phyloP scores from a whole-genome alignment of 768 basidiomycete species.

The Mycena albidolilacea region DNA sequence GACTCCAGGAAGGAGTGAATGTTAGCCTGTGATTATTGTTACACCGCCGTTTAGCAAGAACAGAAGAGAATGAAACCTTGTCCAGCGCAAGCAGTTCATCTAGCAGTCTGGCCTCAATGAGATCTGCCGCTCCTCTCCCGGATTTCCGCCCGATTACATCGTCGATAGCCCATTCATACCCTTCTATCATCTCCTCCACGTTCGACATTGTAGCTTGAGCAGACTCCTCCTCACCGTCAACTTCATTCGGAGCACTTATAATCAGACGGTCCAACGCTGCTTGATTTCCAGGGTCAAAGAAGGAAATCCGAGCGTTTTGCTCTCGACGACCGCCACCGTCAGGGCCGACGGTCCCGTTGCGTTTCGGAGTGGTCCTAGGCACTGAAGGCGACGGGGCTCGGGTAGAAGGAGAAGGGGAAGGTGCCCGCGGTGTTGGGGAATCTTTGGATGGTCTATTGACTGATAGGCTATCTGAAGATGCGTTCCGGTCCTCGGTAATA shows the following conservation, averaged over 20 bases:
- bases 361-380: constrained; percentile 34
- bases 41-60: constrained; percentile 20
- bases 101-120: constrained; percentile 90
- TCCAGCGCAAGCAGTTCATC: constrained; percentile 95
- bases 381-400: constrained; percentile 9
- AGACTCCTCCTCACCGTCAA: constrained; percentile 78
- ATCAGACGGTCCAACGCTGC: constrained; percentile 80
- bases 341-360: constrained; percentile 43
- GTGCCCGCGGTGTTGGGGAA: constrained; percentile 44
- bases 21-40: constrained; percentile 76
- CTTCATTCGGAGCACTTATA: constrained; percentile 63
- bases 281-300: constrained; percentile 87
- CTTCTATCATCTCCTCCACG: constrained; percentile 99
- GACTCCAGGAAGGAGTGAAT: constrained; percentile 98
- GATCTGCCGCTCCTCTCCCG: constrained; percentile 83
- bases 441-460: constrained; percentile 35
- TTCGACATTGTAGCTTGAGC: constrained; percentile 88
- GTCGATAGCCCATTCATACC: constrained; percentile 96
- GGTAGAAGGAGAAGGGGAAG: constrained; percentile 39
- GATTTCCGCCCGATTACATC: constrained; percentile 78
- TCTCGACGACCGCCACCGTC: constrained; percentile 64
- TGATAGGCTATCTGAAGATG: constrained; percentile 43
- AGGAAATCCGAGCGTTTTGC: constrained; percentile 82
- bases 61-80: constrained; percentile 68
- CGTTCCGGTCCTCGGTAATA: constrained; percentile 25